phyloP scores from a whole-genome alignment of 2,329 filamentous ascomycete species.

The Cadophora sp. region DNA sequence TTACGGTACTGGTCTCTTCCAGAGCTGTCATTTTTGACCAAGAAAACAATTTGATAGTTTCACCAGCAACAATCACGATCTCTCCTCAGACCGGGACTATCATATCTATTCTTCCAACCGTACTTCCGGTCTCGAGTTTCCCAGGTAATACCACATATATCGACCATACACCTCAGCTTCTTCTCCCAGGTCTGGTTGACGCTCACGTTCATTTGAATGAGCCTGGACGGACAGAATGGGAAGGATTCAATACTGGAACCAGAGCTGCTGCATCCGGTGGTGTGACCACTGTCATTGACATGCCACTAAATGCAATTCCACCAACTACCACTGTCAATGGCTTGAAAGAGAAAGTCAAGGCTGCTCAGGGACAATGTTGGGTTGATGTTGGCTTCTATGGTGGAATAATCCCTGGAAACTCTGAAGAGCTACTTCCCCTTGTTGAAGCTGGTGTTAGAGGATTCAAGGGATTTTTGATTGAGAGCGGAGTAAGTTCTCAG shows the following conservation, averaged over 20 bases:
- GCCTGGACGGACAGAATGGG: conserved; percentile 96
- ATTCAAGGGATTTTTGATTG: conserved; percentile 97
- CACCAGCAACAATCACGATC: conserved; percentile 82
- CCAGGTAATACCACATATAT: conserved; percentile 75
- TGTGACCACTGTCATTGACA: conserved; percentile 95
- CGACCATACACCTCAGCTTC: conserved; percentile 83
- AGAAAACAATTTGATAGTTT: conserved; percentile 66
- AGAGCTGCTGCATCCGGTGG: conserved; percentile 93
- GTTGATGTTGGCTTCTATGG: conserved; percentile 99
- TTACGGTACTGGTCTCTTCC: conserved; percentile 83
- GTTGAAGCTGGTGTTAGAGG: conserved; percentile 88
- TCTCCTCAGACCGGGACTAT: conserved; percentile 86
- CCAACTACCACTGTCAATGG: conserved; percentile 89
- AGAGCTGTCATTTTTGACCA: conserved; percentile 80
- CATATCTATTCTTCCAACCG: conserved; percentile 71
- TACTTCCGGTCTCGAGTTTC: conserved; percentile 80
- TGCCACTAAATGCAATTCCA: conserved; percentile 96
- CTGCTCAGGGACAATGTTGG: conserved; percentile 90
- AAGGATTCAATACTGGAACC: conserved; percentile 95
- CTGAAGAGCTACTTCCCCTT: conserved; percentile 76
- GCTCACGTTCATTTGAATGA: conserved; percentile 98
- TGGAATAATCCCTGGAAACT: conserved; percentile 90
- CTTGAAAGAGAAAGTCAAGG: conserved; percentile 83
- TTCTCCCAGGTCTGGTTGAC: conserved; percentile 92
- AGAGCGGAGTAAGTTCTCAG: conserved; percentile 78